Base-by-base conservation (phyloP, 1,139 yeast genomes). In the Taphrina flavorubra region DNA sequence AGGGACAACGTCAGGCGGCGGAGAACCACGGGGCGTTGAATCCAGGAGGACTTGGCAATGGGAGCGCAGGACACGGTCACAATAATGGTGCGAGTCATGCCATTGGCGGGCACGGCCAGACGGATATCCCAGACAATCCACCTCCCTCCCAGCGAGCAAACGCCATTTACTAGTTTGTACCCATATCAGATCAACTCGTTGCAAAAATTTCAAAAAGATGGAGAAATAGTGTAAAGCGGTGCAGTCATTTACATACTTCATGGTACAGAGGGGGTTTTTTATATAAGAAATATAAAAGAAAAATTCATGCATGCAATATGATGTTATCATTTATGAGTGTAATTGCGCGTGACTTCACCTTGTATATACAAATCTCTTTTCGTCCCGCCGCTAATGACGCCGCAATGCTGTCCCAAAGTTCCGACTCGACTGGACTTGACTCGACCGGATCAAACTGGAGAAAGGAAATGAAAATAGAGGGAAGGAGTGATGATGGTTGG, bases 1-100 rank as follows among this genome's bases (percentile, higher is more conserved):
- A 56, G 20, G 60, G 60, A 31, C 46, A 56, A 14, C 46, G 60
- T 10, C 60, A 56, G 49, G 60, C 60, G 37, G 60, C 60, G 16
- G 60, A 56, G 34, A 18, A 40, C 11, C 60, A 56, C 37, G 34
- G 44, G 11, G 44, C 58, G 25, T 7, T 8, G 36, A 20, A 49
- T 49, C n/a, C 31, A 25, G 31, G 31, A 25, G 4, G 31, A 4
- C 31, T n/a, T n/a, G n/a, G 18, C 36, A 25, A 5, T 49, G n/a
- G 20, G 58, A 34, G 5, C 5, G 37, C 25, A 7, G 14, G 44
- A 18, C 11, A n/a, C 1, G 56, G 56, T 2, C 40, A 53, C n/a
- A 1, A 53, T 36, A 14, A 34, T 20, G 47, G 47, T 7, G 47
- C 47, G 18, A 44, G 47, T 44, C 47, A 44, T 44, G 47, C 18